Percentiles rank a stretch among this genome's conserved stretches.
Conservation (phyloP, 192 early-diverging fungal genomes). For the Coemansia aciculifera region DNA sequence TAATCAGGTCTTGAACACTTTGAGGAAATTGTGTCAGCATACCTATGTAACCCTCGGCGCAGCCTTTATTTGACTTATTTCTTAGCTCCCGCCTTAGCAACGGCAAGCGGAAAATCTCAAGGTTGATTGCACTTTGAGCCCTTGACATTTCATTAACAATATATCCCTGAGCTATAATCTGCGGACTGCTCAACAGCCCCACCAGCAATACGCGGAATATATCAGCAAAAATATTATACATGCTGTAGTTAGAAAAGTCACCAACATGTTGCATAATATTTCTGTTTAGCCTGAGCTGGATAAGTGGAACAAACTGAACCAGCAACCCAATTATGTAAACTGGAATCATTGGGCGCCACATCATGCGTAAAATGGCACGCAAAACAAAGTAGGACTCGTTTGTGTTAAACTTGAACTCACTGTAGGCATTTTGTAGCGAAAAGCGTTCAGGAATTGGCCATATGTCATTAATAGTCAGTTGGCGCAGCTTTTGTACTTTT, state of each 20-base stretch:
- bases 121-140: constrained; percentile 11
- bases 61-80: neutral
- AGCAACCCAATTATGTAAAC: constrained; percentile 18
- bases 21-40: neutral
- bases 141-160: neutral
- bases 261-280: constrained; percentile 24
- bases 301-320: neutral
- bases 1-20: neutral
- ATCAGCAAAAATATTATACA: constrained; percentile 18
- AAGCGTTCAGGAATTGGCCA: constrained; percentile 1
- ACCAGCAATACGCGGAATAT: neutral
- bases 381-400: constrained; percentile 33
- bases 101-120: constrained; percentile 34
- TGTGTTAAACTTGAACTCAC: constrained; percentile 24
- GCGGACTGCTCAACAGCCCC: neutral
- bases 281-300: neutral
- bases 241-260: neutral
- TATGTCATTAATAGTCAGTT: constrained; percentile 23
- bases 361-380: constrained; percentile 26
- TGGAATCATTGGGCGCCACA: constrained; percentile 35
- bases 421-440: neutral
- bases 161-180: neutral
- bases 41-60: neutral
- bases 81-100: constrained; percentile 12
- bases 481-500: neutral